A percentile compares a stretch with the other conserved stretches of the same genome.
Evolutionary conservation across 257 asterid species (phyloP).

Genomic region (Solanum verrucosum): DNA sequence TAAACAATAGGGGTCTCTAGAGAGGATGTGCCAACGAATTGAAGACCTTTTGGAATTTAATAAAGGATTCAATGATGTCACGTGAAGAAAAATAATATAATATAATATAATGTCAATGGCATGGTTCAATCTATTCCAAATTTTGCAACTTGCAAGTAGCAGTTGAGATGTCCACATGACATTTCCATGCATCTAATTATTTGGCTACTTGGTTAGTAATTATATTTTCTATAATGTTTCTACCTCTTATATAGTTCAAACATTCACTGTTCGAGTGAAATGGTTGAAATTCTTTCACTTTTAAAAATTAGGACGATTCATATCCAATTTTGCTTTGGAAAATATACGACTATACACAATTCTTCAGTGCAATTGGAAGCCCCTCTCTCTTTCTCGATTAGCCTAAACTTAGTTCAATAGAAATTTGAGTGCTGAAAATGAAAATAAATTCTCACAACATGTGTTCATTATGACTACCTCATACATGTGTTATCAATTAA

Average conservation of each 20-base stretch:
- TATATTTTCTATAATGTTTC: background rate
- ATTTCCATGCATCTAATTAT: background rate
- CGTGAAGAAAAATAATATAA: background rate
- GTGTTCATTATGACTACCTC: background rate
- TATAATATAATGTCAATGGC: background rate
- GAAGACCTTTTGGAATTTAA: background rate
- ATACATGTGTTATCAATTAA: background rate
- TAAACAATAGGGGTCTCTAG: background rate
- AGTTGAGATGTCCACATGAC: background rate
- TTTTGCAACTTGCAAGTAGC: background rate
- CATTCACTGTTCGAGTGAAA: fast-evolving
- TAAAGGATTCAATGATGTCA: background rate
- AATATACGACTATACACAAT: background rate
- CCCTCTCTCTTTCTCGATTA: background rate
- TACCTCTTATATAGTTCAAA: background rate
- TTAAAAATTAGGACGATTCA: background rate
- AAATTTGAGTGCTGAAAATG: background rate
- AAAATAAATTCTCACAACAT: background rate
- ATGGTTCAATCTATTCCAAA: background rate
- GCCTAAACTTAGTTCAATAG: background rate
- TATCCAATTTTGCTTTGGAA: background rate
- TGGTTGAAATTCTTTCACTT: no score
- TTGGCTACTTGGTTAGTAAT: background rate
- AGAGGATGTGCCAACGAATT: background rate
- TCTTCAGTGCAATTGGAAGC: background rate